These are phyloP conservation scores for Amoeboaphelidium protococcarum DNA, from an alignment of 371 early-diverging fungal genomes.

Conservation along the genomic window DNA sequence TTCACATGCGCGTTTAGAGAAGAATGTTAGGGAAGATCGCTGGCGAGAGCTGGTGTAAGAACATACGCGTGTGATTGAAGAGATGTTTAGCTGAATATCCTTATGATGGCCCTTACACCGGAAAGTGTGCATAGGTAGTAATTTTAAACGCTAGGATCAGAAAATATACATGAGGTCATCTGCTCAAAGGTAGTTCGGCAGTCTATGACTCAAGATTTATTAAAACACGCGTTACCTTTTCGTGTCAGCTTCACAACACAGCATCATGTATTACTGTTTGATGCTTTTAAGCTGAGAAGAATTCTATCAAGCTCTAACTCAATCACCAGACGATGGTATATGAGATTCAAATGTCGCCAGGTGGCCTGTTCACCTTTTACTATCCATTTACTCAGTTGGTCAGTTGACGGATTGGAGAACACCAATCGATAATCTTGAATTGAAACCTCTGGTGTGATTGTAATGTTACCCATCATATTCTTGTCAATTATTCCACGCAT, in stretches of 20 bases:
- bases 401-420: slow-evolving; percentile 46
- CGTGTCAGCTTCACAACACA: background rate
- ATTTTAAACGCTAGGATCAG: too few relatives aligned
- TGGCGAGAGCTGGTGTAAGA: too few relatives aligned
- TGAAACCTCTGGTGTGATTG: background rate
- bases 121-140: too few relatives aligned
- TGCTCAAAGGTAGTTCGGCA: background rate
- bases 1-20: too few relatives aligned
- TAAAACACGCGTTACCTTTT: background rate
- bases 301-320: slow-evolving; percentile 35
- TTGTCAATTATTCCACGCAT: background rate
- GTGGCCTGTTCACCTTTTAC: slow-evolving; percentile 51
- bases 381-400: slow-evolving; percentile 44
- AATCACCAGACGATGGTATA: slow-evolving; percentile 36
- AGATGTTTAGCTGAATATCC: too few relatives aligned
- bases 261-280: background rate
- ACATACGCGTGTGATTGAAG: too few relatives aligned
- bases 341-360: slow-evolving; percentile 46
- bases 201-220: background rate
- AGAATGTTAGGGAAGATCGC: too few relatives aligned
- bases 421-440: slow-evolving; percentile 27
- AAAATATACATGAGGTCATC: background rate
- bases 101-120: too few relatives aligned
- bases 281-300: background rate
- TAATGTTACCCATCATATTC: background rate